Conservation (phyloP, 2,329 filamentous ascomycete species). For the Berkeleyomyces basicola region DNA sequence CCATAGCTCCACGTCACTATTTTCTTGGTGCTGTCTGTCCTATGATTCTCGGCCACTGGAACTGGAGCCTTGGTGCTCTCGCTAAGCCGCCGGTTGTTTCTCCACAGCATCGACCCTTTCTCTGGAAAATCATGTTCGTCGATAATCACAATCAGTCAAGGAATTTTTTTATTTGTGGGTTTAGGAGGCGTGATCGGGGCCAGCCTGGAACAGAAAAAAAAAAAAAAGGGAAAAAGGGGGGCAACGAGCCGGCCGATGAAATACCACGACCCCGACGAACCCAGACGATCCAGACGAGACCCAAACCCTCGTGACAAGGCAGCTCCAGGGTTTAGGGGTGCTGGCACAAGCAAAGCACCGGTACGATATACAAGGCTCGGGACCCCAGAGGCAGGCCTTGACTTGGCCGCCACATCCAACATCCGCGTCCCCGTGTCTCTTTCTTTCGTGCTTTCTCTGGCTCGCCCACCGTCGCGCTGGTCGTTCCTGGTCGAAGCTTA, state of each 20-base stretch:
- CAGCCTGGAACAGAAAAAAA: background rate
- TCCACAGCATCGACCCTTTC: background rate
- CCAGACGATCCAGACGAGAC: background rate
- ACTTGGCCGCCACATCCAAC: too few species aligned
- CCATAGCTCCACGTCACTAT: background rate
- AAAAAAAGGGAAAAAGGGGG: background rate
- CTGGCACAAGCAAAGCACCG: too few species aligned
- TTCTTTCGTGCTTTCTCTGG: too few species aligned
- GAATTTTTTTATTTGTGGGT: conserved; percentile 3
- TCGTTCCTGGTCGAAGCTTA: background rate
- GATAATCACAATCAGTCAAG: conserved; percentile 3
- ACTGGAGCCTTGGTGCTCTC: background rate
- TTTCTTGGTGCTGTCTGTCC: background rate
- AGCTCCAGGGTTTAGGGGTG: too few species aligned
- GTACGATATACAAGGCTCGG: too few species aligned
- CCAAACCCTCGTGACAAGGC: too few species aligned
- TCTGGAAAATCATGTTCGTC: background rate
- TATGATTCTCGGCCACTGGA: background rate
- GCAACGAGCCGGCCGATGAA: background rate
- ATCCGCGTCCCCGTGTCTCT: too few species aligned
- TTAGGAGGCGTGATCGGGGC: background rate
- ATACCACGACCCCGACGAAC: background rate
- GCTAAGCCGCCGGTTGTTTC: background rate
- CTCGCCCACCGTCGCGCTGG: background rate
- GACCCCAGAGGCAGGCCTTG: too few species aligned